Conservation (phyloP, 2,329 filamentous ascomycete species). For the Triangularia setosa region DNA sequence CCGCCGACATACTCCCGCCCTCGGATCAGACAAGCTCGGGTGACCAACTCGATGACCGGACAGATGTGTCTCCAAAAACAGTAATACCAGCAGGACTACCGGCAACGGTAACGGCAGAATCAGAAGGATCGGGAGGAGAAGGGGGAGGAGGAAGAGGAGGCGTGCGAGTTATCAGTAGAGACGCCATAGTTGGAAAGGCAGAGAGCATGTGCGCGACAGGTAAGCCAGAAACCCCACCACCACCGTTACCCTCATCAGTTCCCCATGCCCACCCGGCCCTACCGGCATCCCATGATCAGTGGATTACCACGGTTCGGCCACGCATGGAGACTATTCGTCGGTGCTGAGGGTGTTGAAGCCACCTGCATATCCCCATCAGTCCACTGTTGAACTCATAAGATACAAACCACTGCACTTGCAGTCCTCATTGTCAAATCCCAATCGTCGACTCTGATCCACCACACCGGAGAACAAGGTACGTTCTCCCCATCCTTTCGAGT, state of each 20-base stretch:
- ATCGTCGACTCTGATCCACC: constrained; percentile 59
- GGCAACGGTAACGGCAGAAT: too few species aligned
- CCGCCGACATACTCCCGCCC: constrained; percentile 40
- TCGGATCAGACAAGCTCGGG: constrained; percentile 40
- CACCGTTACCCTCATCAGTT: not conserved
- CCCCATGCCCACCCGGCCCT: not conserved
- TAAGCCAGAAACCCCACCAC: constrained; percentile 33
- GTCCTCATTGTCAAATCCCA: constrained; percentile 62
- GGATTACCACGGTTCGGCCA: not conserved
- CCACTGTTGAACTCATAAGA: not conserved
- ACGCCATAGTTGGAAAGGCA: constrained; percentile 61
- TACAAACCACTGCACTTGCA: constrained; percentile 25
- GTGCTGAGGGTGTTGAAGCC: not conserved
- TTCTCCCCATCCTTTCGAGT: constrained; percentile 4
- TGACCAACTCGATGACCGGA: constrained; percentile 16
- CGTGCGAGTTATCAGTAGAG: constrained; percentile 36
- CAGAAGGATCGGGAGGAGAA: too few species aligned
- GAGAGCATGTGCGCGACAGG: constrained; percentile 65
- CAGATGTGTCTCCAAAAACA: not conserved
- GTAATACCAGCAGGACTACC: not conserved
- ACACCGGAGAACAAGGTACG: constrained; percentile 65
- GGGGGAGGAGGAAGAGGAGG: not conserved
- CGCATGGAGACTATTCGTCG: not conserved
- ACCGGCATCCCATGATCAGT: not conserved
- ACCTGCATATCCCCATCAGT: not conserved